A percentile compares a stretch with the other conserved stretches of the same genome.
Conservation (phyloP, 345 rosid genomes). For the Ricinus communis region DNA sequence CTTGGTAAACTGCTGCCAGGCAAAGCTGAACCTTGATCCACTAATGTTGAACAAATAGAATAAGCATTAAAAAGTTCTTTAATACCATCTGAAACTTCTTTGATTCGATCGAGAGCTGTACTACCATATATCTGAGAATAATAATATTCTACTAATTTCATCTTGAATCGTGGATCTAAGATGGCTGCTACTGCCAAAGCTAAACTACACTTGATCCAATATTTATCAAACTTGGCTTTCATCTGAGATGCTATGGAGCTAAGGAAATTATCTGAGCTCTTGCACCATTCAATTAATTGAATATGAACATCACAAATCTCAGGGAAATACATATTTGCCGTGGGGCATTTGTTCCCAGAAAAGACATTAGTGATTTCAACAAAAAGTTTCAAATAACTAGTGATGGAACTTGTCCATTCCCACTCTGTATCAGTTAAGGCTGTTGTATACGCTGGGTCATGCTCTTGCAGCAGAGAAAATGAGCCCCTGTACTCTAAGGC, state of each 20-base stretch:
- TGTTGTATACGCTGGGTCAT: slow-evolving; percentile 49
- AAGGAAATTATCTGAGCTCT: slow-evolving; percentile 64
- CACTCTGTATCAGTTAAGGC: slow-evolving; percentile 71
- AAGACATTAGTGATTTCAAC: slow-evolving; percentile 59
- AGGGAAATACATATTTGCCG: slow-evolving; percentile 83
- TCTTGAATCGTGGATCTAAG: slow-evolving; percentile 91
- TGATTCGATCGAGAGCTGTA: slow-evolving; percentile 75
- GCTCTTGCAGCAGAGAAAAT: slow-evolving; percentile 63
- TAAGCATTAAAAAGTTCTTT: slow-evolving; percentile 83
- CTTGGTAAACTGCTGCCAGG: slow-evolving; percentile 72
- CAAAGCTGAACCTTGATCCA: slow-evolving; percentile 72
- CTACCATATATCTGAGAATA: slow-evolving; percentile 93
- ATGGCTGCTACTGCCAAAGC: slow-evolving; percentile 84
- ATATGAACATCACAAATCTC: slow-evolving; percentile 84
- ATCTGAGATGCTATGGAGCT: slow-evolving; percentile 65
- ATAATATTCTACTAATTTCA: slow-evolving; percentile 92
- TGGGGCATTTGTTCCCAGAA: slow-evolving; percentile 57
- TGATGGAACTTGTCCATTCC: slow-evolving; percentile 65
- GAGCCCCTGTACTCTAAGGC: slow-evolving; percentile 63
- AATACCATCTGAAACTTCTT: slow-evolving; percentile 77
- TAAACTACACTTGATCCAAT: slow-evolving; percentile 90
- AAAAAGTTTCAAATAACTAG: slow-evolving; percentile 59
- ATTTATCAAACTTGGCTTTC: slow-evolving; percentile 77
- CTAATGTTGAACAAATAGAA: slow-evolving; percentile 70
- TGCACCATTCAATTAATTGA: slow-evolving; percentile 89